Base-by-base conservation (phyloP, 768 basidiomycete species). In the Rhizopogon salebrosus region DNA sequence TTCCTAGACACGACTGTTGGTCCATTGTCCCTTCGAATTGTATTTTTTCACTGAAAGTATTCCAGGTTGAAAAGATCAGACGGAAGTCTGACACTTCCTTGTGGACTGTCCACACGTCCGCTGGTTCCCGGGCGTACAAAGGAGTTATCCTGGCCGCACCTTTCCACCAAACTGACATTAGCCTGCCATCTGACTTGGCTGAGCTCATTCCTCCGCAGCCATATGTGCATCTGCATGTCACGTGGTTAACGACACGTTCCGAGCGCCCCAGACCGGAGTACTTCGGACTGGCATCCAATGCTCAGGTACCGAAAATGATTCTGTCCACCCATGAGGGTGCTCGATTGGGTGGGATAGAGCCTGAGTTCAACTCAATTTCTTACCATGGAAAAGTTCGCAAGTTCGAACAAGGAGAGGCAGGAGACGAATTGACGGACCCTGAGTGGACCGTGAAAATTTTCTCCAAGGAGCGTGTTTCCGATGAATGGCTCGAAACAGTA, bases 381-480 rank as follows among this genome's bases (percentile, higher is more conserved):
- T 97, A 94, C 69, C 89, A 87, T 57, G 85, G 85, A 2, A 70
- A 67, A 37, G 69, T 85, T 18, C 70, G 41, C 58, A 70, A 48
- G 59, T 58, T 39, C 56, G 57, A 65, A 40, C 64, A 60, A 60
- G 57, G 46, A 49, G 52, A 48, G 14, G 63, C 61, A 3, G 52
- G 52, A 48, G 62, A 61, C 6, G 60, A 70, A 49, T 70, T 69
- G 48, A 53, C 40, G 11, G 63, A 51, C 48, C 57, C 60, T 22
- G 78, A 81, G 61, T 92, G 85, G 80, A 77, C 78, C 10, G 92
- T 94, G 51, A 98, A 97, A 72, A 89, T 97, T 41, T 95, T 95
- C 65, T 93, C 90, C 2, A 73, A 81, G 60, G 65, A 81, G 29
- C 64, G 70, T 18, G 67, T 93, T 38, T 76, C 76, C 39, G 85